Percentiles rank a stretch among this genome's conserved stretches.
Conservation (phyloP, 495 filamentous ascomycete genomes). For the Chaetomium cochliodes region DNA sequence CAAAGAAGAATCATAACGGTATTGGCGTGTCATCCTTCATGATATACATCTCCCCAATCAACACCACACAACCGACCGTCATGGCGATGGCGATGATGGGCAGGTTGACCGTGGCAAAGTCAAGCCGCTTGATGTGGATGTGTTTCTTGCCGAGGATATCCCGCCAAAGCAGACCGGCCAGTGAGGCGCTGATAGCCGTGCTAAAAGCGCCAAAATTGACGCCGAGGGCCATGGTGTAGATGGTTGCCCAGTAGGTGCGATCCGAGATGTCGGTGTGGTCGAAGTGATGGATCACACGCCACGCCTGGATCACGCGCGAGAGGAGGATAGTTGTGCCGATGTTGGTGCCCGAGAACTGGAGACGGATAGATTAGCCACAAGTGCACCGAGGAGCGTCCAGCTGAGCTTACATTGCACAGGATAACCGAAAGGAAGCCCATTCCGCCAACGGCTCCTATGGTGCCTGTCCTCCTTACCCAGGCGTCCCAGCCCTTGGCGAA, state of each 20-base stretch:
- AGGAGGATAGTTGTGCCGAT: conserved; percentile 69
- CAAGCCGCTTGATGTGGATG: conserved; percentile 55
- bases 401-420: conserved; percentile 61
- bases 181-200: conserved; percentile 62
- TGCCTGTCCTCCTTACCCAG: conserved; percentile 64
- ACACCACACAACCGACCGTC: conserved; percentile 57
- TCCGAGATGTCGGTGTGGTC: conserved; percentile 46
- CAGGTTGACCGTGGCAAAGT: conserved; percentile 63
- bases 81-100: conserved; percentile 67
- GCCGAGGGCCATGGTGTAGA: conserved; percentile 66
- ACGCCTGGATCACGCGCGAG: conserved; percentile 62
- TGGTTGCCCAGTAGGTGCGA: conserved; percentile 63
- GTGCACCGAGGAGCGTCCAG: not conserved
- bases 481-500: conserved; percentile 67
- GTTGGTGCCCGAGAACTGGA: conserved; percentile 66
- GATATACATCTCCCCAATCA: conserved; percentile 61
- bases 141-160: conserved; percentile 63
- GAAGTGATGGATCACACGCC: conserved; percentile 55
- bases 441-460: conserved; percentile 60
- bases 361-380: not conserved
- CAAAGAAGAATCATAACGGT: not conserved
- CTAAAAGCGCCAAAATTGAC: conserved; percentile 70
- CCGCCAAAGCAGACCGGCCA: conserved; percentile 65
- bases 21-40: conserved; percentile 21
- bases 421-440: conserved; percentile 68